phyloP scores from a whole-genome alignment of 2,329 filamentous ascomycete genomes.

The Setomelanomma holmii region DNA sequence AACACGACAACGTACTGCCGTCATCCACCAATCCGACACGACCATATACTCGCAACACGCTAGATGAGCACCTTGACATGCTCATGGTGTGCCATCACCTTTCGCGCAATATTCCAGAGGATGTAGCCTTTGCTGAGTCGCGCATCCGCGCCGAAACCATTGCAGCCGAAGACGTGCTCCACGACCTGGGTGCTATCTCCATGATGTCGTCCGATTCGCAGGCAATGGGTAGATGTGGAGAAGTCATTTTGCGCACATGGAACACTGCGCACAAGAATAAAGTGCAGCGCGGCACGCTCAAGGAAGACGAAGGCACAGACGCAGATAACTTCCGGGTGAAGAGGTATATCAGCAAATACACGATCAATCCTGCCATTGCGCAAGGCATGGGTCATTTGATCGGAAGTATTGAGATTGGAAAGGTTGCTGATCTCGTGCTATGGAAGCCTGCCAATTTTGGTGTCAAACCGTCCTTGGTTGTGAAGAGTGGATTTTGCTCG shows the following conservation, averaged over 20 bases:
- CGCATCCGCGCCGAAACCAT: conserved; percentile 96
- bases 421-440: conserved; percentile 85
- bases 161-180: conserved; percentile 92
- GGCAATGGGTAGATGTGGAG: conserved; percentile 95
- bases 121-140: conserved; percentile 92
- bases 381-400: conserved; percentile 90
- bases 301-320: conserved; percentile 78
- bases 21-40: conserved; percentile 92
- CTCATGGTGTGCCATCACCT: conserved; percentile 97
- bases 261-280: conserved; percentile 99
- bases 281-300: conserved; percentile 75
- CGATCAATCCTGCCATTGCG: conserved; percentile 88
- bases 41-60: conserved; percentile 87
- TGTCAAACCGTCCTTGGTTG: conserved; percentile 78
- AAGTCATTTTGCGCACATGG: conserved; percentile 93
- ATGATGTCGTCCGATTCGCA: conserved; percentile 98
- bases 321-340: conserved; percentile 94
- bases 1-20: conserved; percentile 85
- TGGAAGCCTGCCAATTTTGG: conserved; percentile 90
- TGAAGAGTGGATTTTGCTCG: conserved; percentile 88
- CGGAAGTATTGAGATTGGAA: conserved; percentile 86
- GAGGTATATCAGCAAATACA: conserved; percentile 94
- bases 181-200: conserved; percentile 92
- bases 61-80: conserved; percentile 98
- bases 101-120: conserved; percentile 90